Evolutionary conservation across 306 rosid species (phyloP).

Genomic region (Erythrophleum fordii): DNA sequence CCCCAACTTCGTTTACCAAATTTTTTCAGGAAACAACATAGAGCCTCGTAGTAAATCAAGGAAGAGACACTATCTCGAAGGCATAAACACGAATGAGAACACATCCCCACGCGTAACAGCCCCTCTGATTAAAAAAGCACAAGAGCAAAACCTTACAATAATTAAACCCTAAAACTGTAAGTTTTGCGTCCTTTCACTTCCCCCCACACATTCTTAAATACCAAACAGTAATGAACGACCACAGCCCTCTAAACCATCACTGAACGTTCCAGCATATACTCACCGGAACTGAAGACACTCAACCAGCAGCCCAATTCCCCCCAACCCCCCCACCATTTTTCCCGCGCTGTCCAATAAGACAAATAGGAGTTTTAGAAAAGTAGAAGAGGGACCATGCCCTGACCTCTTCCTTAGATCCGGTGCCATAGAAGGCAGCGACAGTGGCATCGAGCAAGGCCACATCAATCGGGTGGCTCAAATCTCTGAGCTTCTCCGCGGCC

Average conservation of each 20-base stretch:
- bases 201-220: conserved; percentile 4
- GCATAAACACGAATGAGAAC: background rate
- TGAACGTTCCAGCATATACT: background rate
- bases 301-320: background rate
- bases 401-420: conserved; percentile 99
- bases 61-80: background rate
- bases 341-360: background rate
- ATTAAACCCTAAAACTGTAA: conserved; percentile 40
- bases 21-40: background rate
- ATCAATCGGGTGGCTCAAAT: conserved; percentile 92
- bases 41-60: background rate
- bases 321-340: background rate
- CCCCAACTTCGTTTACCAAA: background rate
- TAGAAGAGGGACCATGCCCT: conserved; percentile 11
- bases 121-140: background rate
- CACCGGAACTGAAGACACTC: background rate
- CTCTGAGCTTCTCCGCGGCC: conserved; percentile 98
- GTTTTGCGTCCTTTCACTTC: background rate
- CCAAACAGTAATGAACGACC: background rate
- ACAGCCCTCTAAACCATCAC: background rate
- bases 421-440: conserved; percentile 97
- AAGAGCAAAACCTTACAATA: background rate
- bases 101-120: background rate
- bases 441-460: conserved; percentile 92
- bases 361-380: background rate